phyloP scores from a whole-genome alignment of 2,329 filamentous ascomycete genomes.

The Colletotrichum lini region DNA sequence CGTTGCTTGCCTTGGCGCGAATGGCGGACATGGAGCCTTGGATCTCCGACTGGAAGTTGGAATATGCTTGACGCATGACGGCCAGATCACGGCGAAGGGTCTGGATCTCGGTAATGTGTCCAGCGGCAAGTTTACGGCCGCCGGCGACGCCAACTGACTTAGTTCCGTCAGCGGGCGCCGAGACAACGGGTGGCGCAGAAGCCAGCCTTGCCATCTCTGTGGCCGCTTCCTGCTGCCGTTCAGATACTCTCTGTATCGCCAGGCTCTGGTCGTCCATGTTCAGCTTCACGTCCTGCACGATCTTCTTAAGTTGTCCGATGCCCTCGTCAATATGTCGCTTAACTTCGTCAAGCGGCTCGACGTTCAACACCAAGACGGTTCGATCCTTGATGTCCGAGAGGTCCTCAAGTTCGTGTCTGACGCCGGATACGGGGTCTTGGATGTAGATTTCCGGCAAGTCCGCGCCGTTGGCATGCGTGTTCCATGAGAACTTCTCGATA shows the following conservation, averaged over 20 bases:
- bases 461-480: slow-evolving; percentile 92
- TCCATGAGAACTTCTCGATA: slow-evolving; percentile 99
- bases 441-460: slow-evolving; percentile 98
- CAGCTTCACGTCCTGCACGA: slow-evolving; percentile 89
- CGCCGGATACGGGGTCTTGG: slow-evolving; percentile 93
- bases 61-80: slow-evolving; percentile 92
- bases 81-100: slow-evolving; percentile 89
- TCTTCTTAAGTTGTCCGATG: slow-evolving; percentile 81
- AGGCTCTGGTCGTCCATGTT: slow-evolving; percentile 87
- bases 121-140: slow-evolving; percentile 65
- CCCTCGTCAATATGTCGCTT: slow-evolving; percentile 97
- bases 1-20: slow-evolving; percentile 82
- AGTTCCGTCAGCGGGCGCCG: slow-evolving; percentile 58
- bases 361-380: slow-evolving; percentile 93
- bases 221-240: slow-evolving; percentile 89
- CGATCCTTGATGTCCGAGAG: slow-evolving; percentile 93
- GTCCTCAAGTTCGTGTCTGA: slow-evolving; percentile 97
- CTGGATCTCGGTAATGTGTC: slow-evolving; percentile 84
- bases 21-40: slow-evolving; percentile 89
- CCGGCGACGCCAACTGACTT: slow-evolving; percentile 50
- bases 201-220: slow-evolving; percentile 83
- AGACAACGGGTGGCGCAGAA: slow-evolving; percentile 59
- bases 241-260: slow-evolving; percentile 87
- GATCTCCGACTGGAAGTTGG: slow-evolving; percentile 90
- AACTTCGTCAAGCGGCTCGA: slow-evolving; percentile 94